phyloP scores from a whole-genome alignment of 306 rosid genomes.

The Astragalus glycyphyllos region DNA sequence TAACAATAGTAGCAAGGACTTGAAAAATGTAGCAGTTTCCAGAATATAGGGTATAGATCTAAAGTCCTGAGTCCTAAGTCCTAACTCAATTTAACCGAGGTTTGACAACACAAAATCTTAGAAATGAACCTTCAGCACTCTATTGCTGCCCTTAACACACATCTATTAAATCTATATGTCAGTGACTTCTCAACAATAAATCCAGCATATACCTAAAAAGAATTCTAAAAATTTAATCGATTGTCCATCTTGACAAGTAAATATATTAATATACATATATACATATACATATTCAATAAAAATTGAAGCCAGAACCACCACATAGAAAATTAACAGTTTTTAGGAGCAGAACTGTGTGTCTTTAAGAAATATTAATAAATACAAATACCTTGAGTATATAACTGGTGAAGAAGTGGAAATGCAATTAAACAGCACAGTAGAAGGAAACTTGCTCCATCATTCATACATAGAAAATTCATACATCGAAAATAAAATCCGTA shows the following conservation, averaged over 20 bases:
- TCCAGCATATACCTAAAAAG: background rate
- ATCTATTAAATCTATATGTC: slow-evolving; percentile 18
- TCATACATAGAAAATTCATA: slow-evolving; percentile 35
- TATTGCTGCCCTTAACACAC: slow-evolving; percentile 24
- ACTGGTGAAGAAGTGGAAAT: slow-evolving; percentile 24
- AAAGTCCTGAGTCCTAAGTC: slow-evolving; percentile 14
- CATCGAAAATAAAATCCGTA: slow-evolving; percentile 42
- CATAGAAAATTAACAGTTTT: slow-evolving; percentile 17
- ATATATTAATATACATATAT: background rate
- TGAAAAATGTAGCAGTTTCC: slow-evolving; percentile 1
- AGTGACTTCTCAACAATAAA: slow-evolving; percentile 30
- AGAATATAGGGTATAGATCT: slow-evolving; percentile 5
- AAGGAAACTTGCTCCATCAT: slow-evolving; percentile 27
- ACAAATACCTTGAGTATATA: slow-evolving; percentile 37
- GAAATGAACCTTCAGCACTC: slow-evolving; percentile 23
- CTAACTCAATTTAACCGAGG: slow-evolving; percentile 25
- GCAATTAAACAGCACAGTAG: slow-evolving; percentile 8
- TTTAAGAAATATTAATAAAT: slow-evolving; percentile 19
- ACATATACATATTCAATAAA: background rate
- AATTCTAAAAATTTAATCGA: background rate
- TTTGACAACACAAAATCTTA: slow-evolving; percentile 27
- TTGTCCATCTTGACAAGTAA: background rate
- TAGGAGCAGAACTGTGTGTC: slow-evolving; percentile 20
- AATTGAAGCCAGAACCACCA: slow-evolving; percentile 31
- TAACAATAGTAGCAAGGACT: slow-evolving; percentile 38